A percentile compares a stretch with the other conserved stretches of the same genome.
Evolutionary conservation across 768 basidiomycete species (phyloP).

Genomic region (Tricholoma bakamatsutake): DNA sequence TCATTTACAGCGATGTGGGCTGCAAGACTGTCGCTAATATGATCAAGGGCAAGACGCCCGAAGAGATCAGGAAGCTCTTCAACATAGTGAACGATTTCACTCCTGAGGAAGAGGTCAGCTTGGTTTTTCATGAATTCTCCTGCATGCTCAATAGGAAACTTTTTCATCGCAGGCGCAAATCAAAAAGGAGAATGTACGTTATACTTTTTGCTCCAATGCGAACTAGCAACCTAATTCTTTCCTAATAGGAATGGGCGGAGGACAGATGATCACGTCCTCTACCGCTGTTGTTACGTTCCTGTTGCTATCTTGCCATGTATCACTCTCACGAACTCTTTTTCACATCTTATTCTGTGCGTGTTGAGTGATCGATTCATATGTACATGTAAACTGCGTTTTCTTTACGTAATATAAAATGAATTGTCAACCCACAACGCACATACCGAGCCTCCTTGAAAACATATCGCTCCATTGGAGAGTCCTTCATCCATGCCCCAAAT

Average conservation of each 20-base stretch:
- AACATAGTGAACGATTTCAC: slow-evolving; percentile 99
- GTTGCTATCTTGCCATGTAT: slow-evolving; percentile 13
- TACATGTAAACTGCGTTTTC: not conserved
- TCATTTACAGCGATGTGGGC: slow-evolving; percentile 74
- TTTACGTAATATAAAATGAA: not conserved
- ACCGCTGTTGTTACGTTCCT: slow-evolving; percentile 11
- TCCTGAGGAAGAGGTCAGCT: slow-evolving; percentile 90
- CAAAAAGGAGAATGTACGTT: slow-evolving; percentile 96
- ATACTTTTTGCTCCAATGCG: not conserved
- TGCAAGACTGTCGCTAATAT: slow-evolving; percentile 99
- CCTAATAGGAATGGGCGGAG: slow-evolving; percentile 83
- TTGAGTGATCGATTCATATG: not conserved
- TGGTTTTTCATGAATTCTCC: slow-evolving; percentile 6
- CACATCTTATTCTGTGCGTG: too few species aligned
- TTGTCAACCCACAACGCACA: not conserved
- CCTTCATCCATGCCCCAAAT: slow-evolving; percentile 40
- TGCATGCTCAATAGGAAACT: slow-evolving; percentile 6
- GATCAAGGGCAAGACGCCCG: slow-evolving; percentile 99
- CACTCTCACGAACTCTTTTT: slow-evolving; percentile 4
- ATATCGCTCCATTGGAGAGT: not conserved
- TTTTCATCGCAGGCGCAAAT: slow-evolving; percentile 71
- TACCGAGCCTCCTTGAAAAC: not conserved
- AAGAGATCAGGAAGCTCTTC: slow-evolving; percentile 97
- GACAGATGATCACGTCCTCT: slow-evolving; percentile 54
- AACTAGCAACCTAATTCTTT: slow-evolving; percentile 9